Percentiles rank a stretch among this genome's conserved stretches.
Evolutionary conservation across 169 alveolate species (phyloP).

Genomic region (Eimeria sp.): DNA sequence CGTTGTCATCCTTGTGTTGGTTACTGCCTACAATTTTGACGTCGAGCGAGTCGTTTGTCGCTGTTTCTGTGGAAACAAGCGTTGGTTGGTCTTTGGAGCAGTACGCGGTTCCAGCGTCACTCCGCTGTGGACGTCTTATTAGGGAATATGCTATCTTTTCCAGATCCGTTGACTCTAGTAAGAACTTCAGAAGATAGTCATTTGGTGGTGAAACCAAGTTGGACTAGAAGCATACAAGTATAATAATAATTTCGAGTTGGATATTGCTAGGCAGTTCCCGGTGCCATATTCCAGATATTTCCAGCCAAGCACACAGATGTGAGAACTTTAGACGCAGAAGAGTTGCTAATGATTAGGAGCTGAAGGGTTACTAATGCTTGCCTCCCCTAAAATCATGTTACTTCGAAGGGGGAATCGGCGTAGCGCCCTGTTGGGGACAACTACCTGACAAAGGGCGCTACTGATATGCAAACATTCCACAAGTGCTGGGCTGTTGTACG

Average conservation of each 20-base stretch:
- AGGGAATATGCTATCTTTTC: background rate
- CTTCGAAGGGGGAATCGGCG: background rate
- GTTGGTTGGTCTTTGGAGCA: background rate
- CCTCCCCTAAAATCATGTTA: background rate
- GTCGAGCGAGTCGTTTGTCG: background rate
- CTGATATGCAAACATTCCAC: background rate
- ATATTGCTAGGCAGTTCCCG: background rate
- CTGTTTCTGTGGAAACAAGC: background rate
- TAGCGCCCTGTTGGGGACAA: background rate
- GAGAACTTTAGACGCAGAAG: background rate
- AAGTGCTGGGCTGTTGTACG: background rate
- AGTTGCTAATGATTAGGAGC: background rate
- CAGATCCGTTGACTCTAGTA: background rate
- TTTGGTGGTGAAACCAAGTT: background rate
- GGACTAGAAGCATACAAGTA: background rate
- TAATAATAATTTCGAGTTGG: background rate
- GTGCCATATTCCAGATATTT: too few species aligned
- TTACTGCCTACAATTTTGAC: constrained; percentile 2
- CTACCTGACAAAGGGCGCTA: background rate
- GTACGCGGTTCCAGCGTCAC: background rate
- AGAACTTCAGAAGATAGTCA: background rate
- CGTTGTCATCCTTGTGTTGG: background rate
- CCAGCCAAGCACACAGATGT: background rate
- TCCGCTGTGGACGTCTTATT: background rate
- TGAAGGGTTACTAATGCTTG: background rate